Conservation (phyloP, 1,284 basidiomycete species). For the Pseudozyma flocculosa region DNA sequence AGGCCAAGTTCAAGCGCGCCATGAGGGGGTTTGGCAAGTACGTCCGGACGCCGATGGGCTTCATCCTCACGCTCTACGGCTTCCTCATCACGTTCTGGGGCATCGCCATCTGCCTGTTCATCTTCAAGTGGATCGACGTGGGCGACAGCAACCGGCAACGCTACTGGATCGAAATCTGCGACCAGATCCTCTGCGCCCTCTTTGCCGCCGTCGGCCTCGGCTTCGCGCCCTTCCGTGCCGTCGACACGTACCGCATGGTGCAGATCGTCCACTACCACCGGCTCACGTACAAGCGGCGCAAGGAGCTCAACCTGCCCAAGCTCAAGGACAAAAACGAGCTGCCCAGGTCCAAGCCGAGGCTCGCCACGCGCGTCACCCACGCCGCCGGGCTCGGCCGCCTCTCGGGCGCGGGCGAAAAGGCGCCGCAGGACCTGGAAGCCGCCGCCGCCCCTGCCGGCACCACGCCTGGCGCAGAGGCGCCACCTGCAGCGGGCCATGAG, state of each 20-base stretch:
- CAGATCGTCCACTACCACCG: slow-evolving; percentile 53
- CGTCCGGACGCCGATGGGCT: slow-evolving; percentile 51
- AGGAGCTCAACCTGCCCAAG: slow-evolving; percentile 36
- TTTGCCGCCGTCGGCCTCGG: slow-evolving; percentile 53
- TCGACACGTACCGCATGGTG: slow-evolving; percentile 55
- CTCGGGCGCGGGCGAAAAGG: background rate
- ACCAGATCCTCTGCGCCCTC: slow-evolving; percentile 54
- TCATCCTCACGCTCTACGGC: slow-evolving; percentile 53
- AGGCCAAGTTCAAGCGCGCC: slow-evolving; percentile 62
- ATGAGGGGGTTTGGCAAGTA: slow-evolving; percentile 46
- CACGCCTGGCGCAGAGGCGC: too few relatives aligned
- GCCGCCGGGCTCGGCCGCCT: background rate
- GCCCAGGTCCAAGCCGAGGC: slow-evolving; percentile 26
- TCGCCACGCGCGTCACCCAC: slow-evolving; percentile 17
- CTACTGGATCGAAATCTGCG: slow-evolving; percentile 56
- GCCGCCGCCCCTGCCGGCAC: background rate
- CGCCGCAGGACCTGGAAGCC: background rate
- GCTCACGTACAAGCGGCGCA: slow-evolving; percentile 47
- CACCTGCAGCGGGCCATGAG: too few relatives aligned
- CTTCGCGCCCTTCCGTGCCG: slow-evolving; percentile 53
- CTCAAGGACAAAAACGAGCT: slow-evolving; percentile 52
- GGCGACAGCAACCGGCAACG: slow-evolving; percentile 23
- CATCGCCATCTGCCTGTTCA: slow-evolving; percentile 49
- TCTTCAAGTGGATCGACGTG: slow-evolving; percentile 46
- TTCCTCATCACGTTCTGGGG: slow-evolving; percentile 52